Conservation (phyloP, 2,329 filamentous ascomycete genomes). For the Cylindrodendrum hubeiense region DNA sequence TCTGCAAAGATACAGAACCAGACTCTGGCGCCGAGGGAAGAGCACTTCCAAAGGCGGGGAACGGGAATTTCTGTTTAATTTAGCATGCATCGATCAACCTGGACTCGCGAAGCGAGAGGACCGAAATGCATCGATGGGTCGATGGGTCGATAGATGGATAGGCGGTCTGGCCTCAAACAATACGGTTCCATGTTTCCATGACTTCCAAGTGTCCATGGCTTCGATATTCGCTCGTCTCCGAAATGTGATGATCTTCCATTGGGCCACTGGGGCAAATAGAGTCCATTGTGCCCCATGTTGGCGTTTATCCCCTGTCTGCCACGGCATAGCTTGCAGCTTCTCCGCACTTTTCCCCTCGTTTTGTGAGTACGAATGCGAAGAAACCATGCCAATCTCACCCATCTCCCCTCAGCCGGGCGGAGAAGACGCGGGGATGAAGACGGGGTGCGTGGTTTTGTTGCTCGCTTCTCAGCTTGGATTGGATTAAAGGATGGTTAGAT, state of each 20-base stretch:
- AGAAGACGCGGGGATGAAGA: constrained; percentile 6
- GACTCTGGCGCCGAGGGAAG: constrained; percentile 23
- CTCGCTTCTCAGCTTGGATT: neutral
- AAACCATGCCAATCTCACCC: constrained; percentile 5
- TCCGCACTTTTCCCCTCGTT: constrained; percentile 25
- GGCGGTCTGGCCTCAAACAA: constrained; percentile 43
- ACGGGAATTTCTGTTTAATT: constrained; percentile 45
- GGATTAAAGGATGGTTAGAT: neutral
- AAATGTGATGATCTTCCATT: neutral
- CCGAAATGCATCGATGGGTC: constrained; percentile 38
- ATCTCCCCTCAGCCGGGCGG: constrained; percentile 12
- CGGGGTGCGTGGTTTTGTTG: constrained; percentile 17
- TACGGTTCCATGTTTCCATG: constrained; percentile 37
- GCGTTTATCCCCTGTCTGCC: constrained; percentile 11
- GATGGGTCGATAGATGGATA: constrained; percentile 41
- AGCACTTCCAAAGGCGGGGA: constrained; percentile 25
- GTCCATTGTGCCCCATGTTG: neutral
- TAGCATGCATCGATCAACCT: constrained; percentile 44
- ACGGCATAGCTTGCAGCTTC: constrained; percentile 16
- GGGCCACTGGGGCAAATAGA: neutral
- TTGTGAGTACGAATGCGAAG: constrained; percentile 6
- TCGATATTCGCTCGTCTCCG: neutral
- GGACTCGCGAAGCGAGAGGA: constrained; percentile 37
- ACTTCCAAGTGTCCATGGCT: neutral
- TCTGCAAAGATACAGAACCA: constrained; percentile 32